Evolutionary conservation across 176 grass and related monocot species (phyloP), one percentile per base, ranked within the genome.

Genomic region (Raddia distichophylla): DNA sequence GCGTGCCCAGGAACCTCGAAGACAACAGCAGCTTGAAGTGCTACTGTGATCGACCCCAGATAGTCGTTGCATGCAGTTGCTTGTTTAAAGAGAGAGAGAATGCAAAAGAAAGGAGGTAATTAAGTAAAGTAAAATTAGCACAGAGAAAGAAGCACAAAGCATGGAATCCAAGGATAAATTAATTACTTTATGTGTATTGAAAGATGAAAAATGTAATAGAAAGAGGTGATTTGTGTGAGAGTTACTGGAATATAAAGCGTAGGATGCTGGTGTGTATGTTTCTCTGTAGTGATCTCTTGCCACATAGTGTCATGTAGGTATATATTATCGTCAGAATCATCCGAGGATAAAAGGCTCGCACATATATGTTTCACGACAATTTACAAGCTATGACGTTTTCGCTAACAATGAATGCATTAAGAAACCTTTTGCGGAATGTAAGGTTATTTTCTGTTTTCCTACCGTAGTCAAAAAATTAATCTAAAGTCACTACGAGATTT

Each of bases 21-120:
- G 89, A 90, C 1, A 77, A 12, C 9, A 86, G 69, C 52, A 87
- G 18, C 63, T 33, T 80, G 7, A 89, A 55, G 37, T 98, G 93
- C 64, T 95, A 87, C 74, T 94, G n/a, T n/a, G 65, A 94, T 40
- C 62, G 54, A 69, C 73, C 20, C 15, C 9, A 81, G 3, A 55
- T 83, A 8, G 27, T 57, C 57, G 18, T 27, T 27, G 27, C 27
- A 27, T 16, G 33, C 60, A 35, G 9, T 18, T 32, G 7, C 18
- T 59, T 37, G 69, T 58, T 71, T 76, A 62, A 10, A 82, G 34
- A 18, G 34, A 61, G 8, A 35, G 49, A 0, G 20, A 81, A 48
- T n/a, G 46, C 47, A 71, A 49, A 77, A 58, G 4, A 49, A 60
- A 72, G 20, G 59, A 15, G 56, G 15, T 51, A 60, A 6, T n/a